Evolutionary conservation across 768 basidiomycete species (phyloP).

Genomic region (Cyclocybe cylindracea): DNA sequence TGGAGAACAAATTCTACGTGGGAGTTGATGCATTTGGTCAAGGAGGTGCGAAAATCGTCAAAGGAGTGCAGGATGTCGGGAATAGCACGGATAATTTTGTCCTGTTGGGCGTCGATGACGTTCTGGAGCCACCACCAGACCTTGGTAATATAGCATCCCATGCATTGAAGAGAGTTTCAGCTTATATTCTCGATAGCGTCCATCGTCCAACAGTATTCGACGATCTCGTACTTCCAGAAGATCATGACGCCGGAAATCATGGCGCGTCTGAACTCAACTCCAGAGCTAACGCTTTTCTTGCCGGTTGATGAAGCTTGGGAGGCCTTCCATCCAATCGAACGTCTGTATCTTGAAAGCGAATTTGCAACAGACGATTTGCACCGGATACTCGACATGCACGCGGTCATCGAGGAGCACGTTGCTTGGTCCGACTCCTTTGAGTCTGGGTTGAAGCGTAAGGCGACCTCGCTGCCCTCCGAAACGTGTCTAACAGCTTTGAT

Average conservation of each 20-base stretch:
- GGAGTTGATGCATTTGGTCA: conserved; percentile 80
- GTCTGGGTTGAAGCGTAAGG: conserved; percentile 54
- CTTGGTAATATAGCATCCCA: conserved; percentile 48
- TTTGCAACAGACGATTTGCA: conserved; percentile 81
- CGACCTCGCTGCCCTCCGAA: background rate
- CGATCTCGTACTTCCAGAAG: conserved; percentile 72
- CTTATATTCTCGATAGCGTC: conserved; percentile 43
- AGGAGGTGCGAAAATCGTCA: conserved; percentile 70
- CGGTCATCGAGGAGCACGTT: conserved; percentile 59
- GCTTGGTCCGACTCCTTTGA: conserved; percentile 68
- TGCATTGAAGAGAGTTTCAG: background rate
- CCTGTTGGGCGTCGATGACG: conserved; percentile 70
- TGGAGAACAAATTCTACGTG: conserved; percentile 51
- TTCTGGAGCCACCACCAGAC: conserved; percentile 74
- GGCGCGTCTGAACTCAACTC: conserved; percentile 58
- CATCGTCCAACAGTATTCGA: conserved; percentile 57
- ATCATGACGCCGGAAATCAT: conserved; percentile 65
- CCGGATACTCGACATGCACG: conserved; percentile 78
- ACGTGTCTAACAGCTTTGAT: conserved; percentile 1
- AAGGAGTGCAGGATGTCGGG: conserved; percentile 52
- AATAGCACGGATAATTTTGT: conserved; percentile 57
- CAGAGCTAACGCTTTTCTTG: conserved; percentile 85
- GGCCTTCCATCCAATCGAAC: conserved; percentile 73
- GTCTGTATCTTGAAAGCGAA: conserved; percentile 85
- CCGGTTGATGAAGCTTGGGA: conserved; percentile 87